phyloP scores from a whole-genome alignment of 2,329 filamentous ascomycete genomes.

The Botrytis sinoallii region DNA sequence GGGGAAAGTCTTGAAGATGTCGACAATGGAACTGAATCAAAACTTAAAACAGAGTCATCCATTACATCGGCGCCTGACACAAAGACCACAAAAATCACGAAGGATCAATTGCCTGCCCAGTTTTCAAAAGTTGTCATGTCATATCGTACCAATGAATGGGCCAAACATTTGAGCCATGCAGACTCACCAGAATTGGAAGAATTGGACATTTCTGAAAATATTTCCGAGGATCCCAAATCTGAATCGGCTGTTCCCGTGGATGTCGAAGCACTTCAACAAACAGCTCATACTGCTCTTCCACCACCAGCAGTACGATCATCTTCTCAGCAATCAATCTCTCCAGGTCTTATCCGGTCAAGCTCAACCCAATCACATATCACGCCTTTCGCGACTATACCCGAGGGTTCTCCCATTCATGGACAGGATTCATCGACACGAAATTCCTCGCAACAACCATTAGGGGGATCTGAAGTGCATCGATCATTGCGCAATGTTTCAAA shows the following conservation, averaged over 20 bases:
- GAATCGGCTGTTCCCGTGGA: slow-evolving; percentile 62
- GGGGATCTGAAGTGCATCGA: neutral
- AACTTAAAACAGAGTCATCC: slow-evolving; percentile 28
- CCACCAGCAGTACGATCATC: slow-evolving; percentile 23
- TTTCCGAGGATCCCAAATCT: slow-evolving; percentile 38
- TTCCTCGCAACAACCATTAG: slow-evolving; percentile 12
- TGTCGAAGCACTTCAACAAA: slow-evolving; percentile 62
- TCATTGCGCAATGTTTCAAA: slow-evolving; percentile 37
- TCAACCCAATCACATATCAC: slow-evolving; percentile 24
- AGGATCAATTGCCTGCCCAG: slow-evolving; percentile 63
- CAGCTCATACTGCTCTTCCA: slow-evolving; percentile 41
- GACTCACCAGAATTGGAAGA: slow-evolving; percentile 68
- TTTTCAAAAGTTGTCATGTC: slow-evolving; percentile 75
- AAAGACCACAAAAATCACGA: slow-evolving; percentile 50
- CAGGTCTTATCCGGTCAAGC: slow-evolving; percentile 23
- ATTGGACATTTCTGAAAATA: slow-evolving; percentile 48
- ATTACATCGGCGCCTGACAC: slow-evolving; percentile 45
- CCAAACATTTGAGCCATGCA: slow-evolving; percentile 78
- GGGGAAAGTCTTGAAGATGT: neutral
- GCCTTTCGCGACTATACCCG: neutral
- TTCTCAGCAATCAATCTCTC: slow-evolving; percentile 26
- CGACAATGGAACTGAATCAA: neutral
- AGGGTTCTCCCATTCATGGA: neutral
- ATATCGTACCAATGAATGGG: slow-evolving; percentile 94
- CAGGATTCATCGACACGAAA: neutral